Evolutionary conservation across 2,329 filamentous ascomycete species (phyloP).

Genomic region (Pyricularia grisea): DNA sequence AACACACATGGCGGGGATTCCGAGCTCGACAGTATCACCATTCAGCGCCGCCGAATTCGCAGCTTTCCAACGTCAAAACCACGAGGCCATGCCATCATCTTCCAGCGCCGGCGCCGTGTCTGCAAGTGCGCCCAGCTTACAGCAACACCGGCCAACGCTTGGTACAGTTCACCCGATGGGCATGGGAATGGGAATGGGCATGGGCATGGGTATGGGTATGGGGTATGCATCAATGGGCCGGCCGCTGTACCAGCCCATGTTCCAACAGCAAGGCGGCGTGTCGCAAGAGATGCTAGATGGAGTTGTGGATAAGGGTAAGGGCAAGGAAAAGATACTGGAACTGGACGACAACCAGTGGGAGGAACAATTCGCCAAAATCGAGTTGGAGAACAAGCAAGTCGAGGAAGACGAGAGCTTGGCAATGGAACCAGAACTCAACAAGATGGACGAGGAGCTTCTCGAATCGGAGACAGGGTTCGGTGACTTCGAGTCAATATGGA

Average conservation of each 20-base stretch:
- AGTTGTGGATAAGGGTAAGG: constrained; percentile 44
- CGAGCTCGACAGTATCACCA: constrained; percentile 33
- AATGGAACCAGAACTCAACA: constrained; percentile 78
- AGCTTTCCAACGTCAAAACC: constrained; percentile 68
- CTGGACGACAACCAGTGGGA: constrained; percentile 94
- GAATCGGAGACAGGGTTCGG: constrained; percentile 68
- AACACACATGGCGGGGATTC: constrained; percentile 11
- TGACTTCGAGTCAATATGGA: constrained; percentile 87
- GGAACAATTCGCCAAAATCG: constrained; percentile 87
- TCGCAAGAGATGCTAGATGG: neutral
- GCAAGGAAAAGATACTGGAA: constrained; percentile 90
- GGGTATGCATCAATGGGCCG: constrained; percentile 46
- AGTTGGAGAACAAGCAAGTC: constrained; percentile 50
- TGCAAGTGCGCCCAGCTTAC: constrained; percentile 7
- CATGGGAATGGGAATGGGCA: constrained; percentile 41
- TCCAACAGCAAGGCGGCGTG: constrained; percentile 27
- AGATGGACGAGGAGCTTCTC: constrained; percentile 60
- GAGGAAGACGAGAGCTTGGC: constrained; percentile 54
- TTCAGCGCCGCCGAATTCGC: constrained; percentile 84
- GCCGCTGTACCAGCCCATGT: constrained; percentile 33
- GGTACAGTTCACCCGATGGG: constrained; percentile 30
- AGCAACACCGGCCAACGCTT: constrained; percentile 53
- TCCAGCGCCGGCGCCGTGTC: constrained; percentile 27
- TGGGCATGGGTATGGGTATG: constrained; percentile 31
- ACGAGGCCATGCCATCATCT: constrained; percentile 40